Conservation (phyloP, 495 filamentous ascomycete genomes). For the Aspergillus bertholletiae region DNA sequence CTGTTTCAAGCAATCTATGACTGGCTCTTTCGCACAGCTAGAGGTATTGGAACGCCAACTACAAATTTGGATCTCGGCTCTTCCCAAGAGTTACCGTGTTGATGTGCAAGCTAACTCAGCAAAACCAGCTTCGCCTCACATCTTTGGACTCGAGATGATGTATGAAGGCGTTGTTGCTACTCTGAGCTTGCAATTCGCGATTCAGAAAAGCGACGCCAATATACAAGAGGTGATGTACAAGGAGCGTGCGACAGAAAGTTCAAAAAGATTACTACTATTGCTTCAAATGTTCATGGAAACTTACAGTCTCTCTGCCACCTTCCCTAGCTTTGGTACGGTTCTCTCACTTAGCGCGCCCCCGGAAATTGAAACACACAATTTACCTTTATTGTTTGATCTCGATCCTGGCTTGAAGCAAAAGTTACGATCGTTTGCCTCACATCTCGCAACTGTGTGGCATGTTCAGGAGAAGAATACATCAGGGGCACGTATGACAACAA, state of each 20-base stretch:
- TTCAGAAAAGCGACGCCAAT: constrained; percentile 25
- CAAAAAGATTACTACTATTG: constrained; percentile 28
- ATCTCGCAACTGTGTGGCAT: constrained; percentile 33
- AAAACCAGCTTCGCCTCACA: constrained; percentile 32
- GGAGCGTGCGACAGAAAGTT: constrained; percentile 28
- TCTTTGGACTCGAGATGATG: constrained; percentile 39
- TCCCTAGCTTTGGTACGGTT: constrained; percentile 34
- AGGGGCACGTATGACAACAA: background rate
- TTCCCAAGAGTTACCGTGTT: constrained; percentile 34
- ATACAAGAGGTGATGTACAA: constrained; percentile 20
- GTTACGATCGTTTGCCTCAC: constrained; percentile 28
- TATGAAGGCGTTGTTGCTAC: constrained; percentile 31
- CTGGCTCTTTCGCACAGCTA: constrained; percentile 25
- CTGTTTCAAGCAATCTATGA: constrained; percentile 24
- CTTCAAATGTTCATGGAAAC: constrained; percentile 37
- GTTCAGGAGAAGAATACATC: constrained; percentile 6
- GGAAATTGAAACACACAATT: background rate
- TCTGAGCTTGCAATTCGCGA: constrained; percentile 28
- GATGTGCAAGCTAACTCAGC: constrained; percentile 24
- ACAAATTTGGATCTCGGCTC: constrained; percentile 32
- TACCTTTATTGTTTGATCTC: constrained; percentile 17
- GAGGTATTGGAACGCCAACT: constrained; percentile 35
- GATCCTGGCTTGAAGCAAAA: constrained; percentile 29
- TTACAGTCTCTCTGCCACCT: constrained; percentile 35
- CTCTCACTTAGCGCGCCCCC: constrained; percentile 23